A percentile compares a stretch with the other conserved stretches of the same genome.
Conservation (phyloP, 805 yeast genomes). For the Zygosaccharomyces bailii region DNA sequence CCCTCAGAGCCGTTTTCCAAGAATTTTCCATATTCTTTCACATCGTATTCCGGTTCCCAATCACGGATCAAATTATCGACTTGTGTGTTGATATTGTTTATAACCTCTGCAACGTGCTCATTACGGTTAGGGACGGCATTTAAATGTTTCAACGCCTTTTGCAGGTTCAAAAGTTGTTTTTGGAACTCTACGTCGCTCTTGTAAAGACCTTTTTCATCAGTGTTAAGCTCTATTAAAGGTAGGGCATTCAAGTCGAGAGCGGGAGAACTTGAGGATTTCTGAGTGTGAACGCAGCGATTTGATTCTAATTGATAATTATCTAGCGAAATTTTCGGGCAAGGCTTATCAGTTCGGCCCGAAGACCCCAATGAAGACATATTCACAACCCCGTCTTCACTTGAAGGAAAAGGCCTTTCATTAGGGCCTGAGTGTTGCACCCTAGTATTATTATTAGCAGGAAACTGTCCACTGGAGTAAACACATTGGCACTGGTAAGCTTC, state of each 20-base stretch:
- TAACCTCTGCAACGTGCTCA: conserved; percentile 14
- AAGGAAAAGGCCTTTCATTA: background rate
- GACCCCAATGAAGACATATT: background rate
- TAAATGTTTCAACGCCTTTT: conserved; percentile 18
- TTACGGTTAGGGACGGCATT: conserved; percentile 14
- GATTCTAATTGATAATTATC: background rate
- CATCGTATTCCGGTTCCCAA: conserved; percentile 26
- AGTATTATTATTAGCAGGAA: background rate
- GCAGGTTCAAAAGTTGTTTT: conserved; percentile 17
- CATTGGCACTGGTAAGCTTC: conserved; percentile 33
- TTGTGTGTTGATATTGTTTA: conserved; percentile 19
- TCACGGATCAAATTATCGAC: conserved; percentile 14
- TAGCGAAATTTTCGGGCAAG: background rate
- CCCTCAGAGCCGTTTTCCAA: conserved; percentile 7
- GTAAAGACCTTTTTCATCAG: conserved; percentile 21
- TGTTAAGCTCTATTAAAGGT: conserved; percentile 4
- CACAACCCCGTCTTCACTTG: conserved; percentile 1
- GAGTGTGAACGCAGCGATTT: background rate
- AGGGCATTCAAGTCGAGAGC: conserved; percentile 7
- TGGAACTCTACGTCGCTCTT: conserved; percentile 23
- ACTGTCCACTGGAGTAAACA: conserved; percentile 14
- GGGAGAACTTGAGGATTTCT: background rate
- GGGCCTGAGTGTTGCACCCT: background rate
- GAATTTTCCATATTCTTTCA: conserved; percentile 7
- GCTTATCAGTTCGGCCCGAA: background rate